phyloP scores from a whole-genome alignment of 768 basidiomycete genomes.

The Boletus rubropictus region DNA sequence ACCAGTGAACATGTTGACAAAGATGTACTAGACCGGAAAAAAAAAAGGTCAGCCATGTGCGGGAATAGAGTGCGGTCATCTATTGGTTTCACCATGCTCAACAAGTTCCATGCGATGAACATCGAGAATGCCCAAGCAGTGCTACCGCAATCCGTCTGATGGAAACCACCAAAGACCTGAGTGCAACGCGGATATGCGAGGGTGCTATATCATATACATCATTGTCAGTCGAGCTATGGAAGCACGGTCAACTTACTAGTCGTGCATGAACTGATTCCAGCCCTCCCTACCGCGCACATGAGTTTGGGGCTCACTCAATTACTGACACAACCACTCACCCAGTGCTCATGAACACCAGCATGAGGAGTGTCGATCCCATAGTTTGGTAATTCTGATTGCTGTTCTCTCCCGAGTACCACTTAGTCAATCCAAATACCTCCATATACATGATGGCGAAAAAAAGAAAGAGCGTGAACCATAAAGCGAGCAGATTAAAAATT shows the following conservation, averaged over 20 bases:
- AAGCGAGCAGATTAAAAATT: conserved; percentile 74
- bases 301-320: conserved; percentile 1
- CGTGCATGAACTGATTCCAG: conserved; percentile 98
- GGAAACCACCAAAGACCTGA: conserved; percentile 36
- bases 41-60: not conserved
- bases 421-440: conserved; percentile 89
- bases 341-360: conserved; percentile 89
- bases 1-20: conserved; percentile 95
- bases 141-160: conserved; percentile 85
- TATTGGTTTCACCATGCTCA: conserved; percentile 72
- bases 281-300: conserved; percentile 56
- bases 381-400: conserved; percentile 73
- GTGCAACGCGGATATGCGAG: conserved; percentile 79
- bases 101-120: conserved; percentile 91
- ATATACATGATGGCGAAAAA: conserved; percentile 87
- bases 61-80: conserved; percentile 14
- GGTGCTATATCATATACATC: conserved; percentile 42
- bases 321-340: conserved; percentile 50
- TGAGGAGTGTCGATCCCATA: conserved; percentile 74
- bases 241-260: conserved; percentile 51
- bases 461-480: conserved; percentile 88
- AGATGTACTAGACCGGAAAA: conserved; percentile 65
- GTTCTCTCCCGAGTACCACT: conserved; percentile 69
- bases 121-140: conserved; percentile 74
- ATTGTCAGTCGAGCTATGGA: not conserved